Evolutionary conservation across 78 protist species (phyloP).

Genomic region (Dictyostelium capitatum): DNA sequence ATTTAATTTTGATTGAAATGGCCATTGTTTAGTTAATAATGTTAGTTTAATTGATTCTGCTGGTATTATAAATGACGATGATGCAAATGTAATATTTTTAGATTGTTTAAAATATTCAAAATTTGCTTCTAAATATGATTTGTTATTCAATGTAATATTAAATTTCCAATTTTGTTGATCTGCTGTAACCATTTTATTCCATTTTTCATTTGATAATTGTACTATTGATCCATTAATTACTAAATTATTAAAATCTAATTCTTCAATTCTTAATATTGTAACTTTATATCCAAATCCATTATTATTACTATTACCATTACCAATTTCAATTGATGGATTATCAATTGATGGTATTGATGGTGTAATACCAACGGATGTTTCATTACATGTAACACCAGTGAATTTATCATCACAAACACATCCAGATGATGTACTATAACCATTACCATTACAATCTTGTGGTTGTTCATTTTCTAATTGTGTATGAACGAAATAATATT

Average conservation of each 20-base stretch:
- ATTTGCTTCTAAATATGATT: slow-evolving; percentile 1
- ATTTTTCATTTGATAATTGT: neutral
- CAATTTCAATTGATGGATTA: slow-evolving; percentile 5
- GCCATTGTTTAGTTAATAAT: slow-evolving; percentile 4
- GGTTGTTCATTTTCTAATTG: neutral
- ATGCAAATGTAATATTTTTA: neutral
- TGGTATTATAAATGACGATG: neutral
- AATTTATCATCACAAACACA: neutral
- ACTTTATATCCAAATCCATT: neutral
- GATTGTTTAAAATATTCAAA: slow-evolving; percentile 30
- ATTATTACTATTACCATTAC: neutral
- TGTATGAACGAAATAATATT: neutral
- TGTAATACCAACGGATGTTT: neutral
- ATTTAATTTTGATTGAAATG: slow-evolving; percentile 9
- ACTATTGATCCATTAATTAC: neutral
- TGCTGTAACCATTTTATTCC: neutral
- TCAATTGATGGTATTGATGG: neutral
- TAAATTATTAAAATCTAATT: neutral
- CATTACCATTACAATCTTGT: neutral
- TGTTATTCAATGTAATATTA: neutral
- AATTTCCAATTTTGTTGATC: slow-evolving; percentile 1
- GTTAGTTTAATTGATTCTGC: slow-evolving; percentile 13
- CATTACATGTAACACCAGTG: slow-evolving; percentile 24
- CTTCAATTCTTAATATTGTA: slow-evolving; percentile 8
- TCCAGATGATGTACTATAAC: neutral